Conservation (phyloP, 805 yeast genomes). For the Hanseniaspora osmophila region DNA sequence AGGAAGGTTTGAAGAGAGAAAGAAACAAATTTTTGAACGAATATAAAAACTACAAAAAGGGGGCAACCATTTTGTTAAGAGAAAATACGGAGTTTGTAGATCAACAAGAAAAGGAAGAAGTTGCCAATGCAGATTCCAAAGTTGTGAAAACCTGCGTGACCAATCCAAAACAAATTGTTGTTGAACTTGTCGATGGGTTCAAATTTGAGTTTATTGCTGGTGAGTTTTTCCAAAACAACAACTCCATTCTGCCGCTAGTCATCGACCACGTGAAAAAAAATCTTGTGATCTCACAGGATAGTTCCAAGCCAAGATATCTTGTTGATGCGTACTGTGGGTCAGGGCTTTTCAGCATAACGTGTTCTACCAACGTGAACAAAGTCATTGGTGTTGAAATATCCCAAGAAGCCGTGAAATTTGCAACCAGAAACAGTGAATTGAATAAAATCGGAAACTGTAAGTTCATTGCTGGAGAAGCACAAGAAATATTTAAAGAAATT, state of each 20-base stretch:
- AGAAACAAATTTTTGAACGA: constrained; percentile 38
- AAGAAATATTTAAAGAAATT: constrained; percentile 66
- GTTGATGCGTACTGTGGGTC: constrained; percentile 96
- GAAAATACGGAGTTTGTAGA: constrained; percentile 41
- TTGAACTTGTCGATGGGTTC: constrained; percentile 60
- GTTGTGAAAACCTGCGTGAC: constrained; percentile 62
- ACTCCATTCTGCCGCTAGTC: constrained; percentile 74
- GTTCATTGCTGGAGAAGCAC: constrained; percentile 87
- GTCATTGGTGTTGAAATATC: constrained; percentile 91
- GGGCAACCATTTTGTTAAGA: constrained; percentile 76
- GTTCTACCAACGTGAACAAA: constrained; percentile 64
- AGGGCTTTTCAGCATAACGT: constrained; percentile 81
- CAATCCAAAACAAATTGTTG: constrained; percentile 61
- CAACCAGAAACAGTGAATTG: constrained; percentile 60
- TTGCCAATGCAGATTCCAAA: no score
- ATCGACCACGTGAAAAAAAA: constrained; percentile 58
- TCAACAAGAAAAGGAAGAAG: not conserved
- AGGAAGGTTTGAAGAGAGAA: constrained; percentile 60
- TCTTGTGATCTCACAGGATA: constrained; percentile 31
- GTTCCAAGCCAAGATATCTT: constrained; percentile 38
- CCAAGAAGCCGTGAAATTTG: constrained; percentile 81
- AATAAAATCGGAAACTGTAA: constrained; percentile 68
- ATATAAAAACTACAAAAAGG: constrained; percentile 42
- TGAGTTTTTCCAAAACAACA: constrained; percentile 92
- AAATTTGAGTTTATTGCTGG: constrained; percentile 85